Percentiles rank a stretch among this genome's conserved stretches.
Evolutionary conservation across 192 early-diverging fungal species (phyloP).

Genomic region (Thamnidium elegans): DNA sequence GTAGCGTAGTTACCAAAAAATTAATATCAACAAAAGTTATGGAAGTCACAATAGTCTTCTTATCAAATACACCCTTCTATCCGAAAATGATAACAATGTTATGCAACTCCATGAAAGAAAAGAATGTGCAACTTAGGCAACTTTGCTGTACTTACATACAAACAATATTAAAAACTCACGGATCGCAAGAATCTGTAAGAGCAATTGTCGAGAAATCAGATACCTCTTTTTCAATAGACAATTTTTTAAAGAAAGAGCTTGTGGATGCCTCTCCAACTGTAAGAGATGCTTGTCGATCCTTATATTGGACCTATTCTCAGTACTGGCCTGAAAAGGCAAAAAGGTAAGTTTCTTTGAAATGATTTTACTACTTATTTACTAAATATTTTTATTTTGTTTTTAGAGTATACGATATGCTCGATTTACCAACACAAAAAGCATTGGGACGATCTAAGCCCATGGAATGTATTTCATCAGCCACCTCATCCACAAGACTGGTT

Average conservation of each 20-base stretch:
- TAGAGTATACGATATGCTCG: too few relatives aligned
- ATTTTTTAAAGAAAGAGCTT: slow-evolving; percentile 34
- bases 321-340: slow-evolving; percentile 36
- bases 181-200: slow-evolving; percentile 4
- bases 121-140: slow-evolving; percentile 32
- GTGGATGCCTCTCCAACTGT: slow-evolving; percentile 37
- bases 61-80: slow-evolving; percentile 34
- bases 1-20: slow-evolving; percentile 25
- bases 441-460: too few relatives aligned
- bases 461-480: too few relatives aligned
- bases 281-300: slow-evolving; percentile 25
- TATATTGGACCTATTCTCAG: slow-evolving; percentile 36
- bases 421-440: too few relatives aligned
- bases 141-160: slow-evolving; percentile 23
- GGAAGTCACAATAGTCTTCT: slow-evolving; percentile 21
- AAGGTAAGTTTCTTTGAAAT: slow-evolving; percentile 26
- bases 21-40: slow-evolving; percentile 21
- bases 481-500: too few relatives aligned
- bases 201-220: slow-evolving; percentile 24
- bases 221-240: slow-evolving; percentile 18
- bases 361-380: not conserved
- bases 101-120: slow-evolving; percentile 29
- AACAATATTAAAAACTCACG: slow-evolving; percentile 31
- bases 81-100: slow-evolving; percentile 25
- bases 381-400: not conserved